phyloP scores from a whole-genome alignment of 108 stramenopile species.

The Nitzschia inconspicua region DNA sequence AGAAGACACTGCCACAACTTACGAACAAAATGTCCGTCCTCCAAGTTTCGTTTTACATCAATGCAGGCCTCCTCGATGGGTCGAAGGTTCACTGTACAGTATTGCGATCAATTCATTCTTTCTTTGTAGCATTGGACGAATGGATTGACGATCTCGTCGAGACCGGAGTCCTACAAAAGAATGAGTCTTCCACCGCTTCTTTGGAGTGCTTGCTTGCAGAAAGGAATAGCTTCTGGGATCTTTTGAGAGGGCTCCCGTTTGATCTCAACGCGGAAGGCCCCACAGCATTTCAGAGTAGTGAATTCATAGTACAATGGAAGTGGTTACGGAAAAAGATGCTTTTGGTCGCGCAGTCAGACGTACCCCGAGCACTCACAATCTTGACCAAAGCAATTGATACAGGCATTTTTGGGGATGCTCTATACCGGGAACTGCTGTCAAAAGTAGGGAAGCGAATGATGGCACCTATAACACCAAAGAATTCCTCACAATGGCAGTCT shows the following conservation, averaged over 20 bases:
- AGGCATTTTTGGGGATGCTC: conserved; percentile 41
- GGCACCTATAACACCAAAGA: conserved; percentile 62
- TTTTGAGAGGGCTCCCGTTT: conserved; percentile 24
- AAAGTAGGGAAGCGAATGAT: conserved; percentile 51
- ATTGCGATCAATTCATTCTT: conserved; percentile 55
- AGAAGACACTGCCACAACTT: background rate
- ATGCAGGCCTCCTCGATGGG: conserved; percentile 49
- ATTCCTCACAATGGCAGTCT: conserved; percentile 42
- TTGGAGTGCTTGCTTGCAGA: conserved; percentile 21
- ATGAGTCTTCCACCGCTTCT: background rate
- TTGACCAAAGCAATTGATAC: conserved; percentile 47
- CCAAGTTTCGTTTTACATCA: conserved; percentile 56
- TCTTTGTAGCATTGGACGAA: conserved; percentile 58
- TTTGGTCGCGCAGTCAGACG: background rate
- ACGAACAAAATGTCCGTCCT: conserved; percentile 37
- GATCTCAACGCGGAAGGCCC: conserved; percentile 12
- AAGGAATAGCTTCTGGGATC: conserved; percentile 70
- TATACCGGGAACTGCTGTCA: no score
- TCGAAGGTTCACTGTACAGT: conserved; percentile 57
- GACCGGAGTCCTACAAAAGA: background rate
- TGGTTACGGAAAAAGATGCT: conserved; percentile 60
- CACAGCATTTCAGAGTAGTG: conserved; percentile 45
- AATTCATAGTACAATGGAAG: conserved; percentile 75
- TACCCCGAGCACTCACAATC: conserved; percentile 20
- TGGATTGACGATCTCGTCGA: conserved; percentile 17